Base-by-base conservation (phyloP, 2,329 filamentous ascomycete species). In the Aspergillus amoenus region DNA sequence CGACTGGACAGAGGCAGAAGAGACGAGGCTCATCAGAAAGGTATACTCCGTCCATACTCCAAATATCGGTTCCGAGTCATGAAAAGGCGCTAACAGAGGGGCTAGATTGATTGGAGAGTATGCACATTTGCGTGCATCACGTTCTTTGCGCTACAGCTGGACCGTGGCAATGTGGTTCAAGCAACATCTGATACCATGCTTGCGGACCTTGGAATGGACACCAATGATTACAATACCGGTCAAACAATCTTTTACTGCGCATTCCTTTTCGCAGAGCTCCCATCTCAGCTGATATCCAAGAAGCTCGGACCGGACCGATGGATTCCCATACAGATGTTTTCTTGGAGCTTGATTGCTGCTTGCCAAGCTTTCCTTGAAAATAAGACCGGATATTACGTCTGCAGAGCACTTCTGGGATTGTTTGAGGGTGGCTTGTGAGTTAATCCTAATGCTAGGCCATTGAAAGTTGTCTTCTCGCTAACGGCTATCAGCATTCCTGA, bases 131-230 rank as follows among this genome's bases (percentile, higher is more conserved):
- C 70, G 54, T 85, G 82, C 57, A 60, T 86, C 32, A 86, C 86
- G 70, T 88, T 88, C 71, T 86, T 88, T 56, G 83, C 83, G 0
- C 75, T 88, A 4, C 84, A 88, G 66, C 73, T 88, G 7, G 85
- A 88, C 67, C 77, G 86, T 47, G 84, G 84, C 51, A 88, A 88
- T 64, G 73, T 88, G 12, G 68, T 66, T 54, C 86, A 86, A 63
- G 86, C 85, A 3, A 73, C 85, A 30, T 84, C 83, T 2, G 86
- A 88, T 66, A 83, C 85, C 63, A 78, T 89, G 64, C 76, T 89
- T 8, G 63, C 52, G 2, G 77, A 79, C 37, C 63, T 79, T 2
- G 62, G 73, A 70, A 47, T 87, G 86, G 73, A 68, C 48, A 79
- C 75, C 2, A 77, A 79, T 45, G 73, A 79, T 60, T 78, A 77